Evolutionary conservation across 352 stramenopile species (phyloP), one percentile per base, ranked within the genome.

Genomic region (Globisporangium polare): DNA sequence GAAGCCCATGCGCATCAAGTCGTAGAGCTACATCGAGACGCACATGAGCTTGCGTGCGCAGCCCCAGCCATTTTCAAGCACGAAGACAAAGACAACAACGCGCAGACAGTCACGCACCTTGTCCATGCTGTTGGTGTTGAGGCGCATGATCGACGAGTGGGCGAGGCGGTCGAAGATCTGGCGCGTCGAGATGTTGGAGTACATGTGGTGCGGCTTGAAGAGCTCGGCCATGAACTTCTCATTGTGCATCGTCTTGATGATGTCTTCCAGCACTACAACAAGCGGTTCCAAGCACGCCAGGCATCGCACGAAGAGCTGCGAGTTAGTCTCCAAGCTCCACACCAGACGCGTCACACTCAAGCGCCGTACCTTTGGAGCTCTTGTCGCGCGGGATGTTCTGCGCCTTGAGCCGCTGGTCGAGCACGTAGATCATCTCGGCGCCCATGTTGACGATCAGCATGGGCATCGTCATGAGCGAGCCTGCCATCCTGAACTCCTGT

Each of bases 1-100:
- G 74, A 97, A 96, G n/a, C 89, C 92, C 92, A 98, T 97, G 57
- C 88, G 90, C 87, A 98, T 97, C 59, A 98, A 74, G 53, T 97
- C 92, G 71, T 97, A 97, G 27, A 98, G 85, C 83, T 83, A 33
- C 10, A 33, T 17, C 10, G 26, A 41, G 46, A 45, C 35, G 35
- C 3, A 0, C 18, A 8, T 24, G 27, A 55, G 17, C 12, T 1
- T 4, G 10, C 4, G 18, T 5, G 29, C 5, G 5, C 15, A 26
- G 42, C 37, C 6, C 53, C 43, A 55, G 45, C 53, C n/a, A 5
- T 27, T 18, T 2, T 47, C 1, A 51, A 13, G 5, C 18, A 39
- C n/a, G 15, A 2, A 45, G 10, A 20, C 29, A 53, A 20, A 26
- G 27, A 41, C 26, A 42, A 42, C 27, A 46, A 13, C n/a, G n/a